Evolutionary conservation across 2,329 filamentous ascomycete genomes (phyloP).

Genomic region (Calonectria ilicicola): DNA sequence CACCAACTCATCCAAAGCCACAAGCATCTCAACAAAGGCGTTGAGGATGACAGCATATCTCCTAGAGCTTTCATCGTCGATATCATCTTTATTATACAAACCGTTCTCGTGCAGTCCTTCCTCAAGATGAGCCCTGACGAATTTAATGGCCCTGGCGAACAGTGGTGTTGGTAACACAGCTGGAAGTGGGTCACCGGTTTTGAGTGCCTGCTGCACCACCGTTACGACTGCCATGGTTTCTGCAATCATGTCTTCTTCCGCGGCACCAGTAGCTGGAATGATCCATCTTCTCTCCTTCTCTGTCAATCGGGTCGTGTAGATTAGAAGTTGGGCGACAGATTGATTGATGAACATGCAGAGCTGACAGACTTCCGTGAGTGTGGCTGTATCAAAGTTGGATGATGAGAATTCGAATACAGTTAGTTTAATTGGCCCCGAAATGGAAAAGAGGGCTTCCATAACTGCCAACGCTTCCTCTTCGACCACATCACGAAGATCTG

Average conservation of each 20-base stretch:
- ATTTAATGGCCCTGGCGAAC: background rate
- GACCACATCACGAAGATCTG: constrained; percentile 12
- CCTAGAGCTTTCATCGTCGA: background rate
- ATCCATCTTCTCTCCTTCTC: background rate
- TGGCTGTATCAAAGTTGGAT: constrained; percentile 18
- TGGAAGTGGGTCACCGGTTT: constrained; percentile 20
- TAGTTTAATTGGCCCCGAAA: constrained; percentile 20
- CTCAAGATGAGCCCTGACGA: background rate
- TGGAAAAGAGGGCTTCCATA: constrained; percentile 13
- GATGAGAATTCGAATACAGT: constrained; percentile 21
- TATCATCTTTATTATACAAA: background rate
- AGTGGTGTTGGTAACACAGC: constrained; percentile 25
- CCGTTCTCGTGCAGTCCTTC: background rate
- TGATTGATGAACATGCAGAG: constrained; percentile 24
- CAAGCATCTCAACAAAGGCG: constrained; percentile 4
- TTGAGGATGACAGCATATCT: constrained; percentile 9
- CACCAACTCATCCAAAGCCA: constrained; percentile 11
- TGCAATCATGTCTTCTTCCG: constrained; percentile 7
- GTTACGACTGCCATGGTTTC: constrained; percentile 23
- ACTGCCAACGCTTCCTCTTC: constrained; percentile 18
- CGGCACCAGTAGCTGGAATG: background rate
- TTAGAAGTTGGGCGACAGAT: constrained; percentile 9
- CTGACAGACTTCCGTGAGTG: constrained; percentile 7
- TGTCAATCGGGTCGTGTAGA: background rate
- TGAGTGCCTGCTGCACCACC: constrained; percentile 18